Conservation (phyloP, 2,329 filamentous ascomycete genomes). For the Aspergillus fijiensis region DNA sequence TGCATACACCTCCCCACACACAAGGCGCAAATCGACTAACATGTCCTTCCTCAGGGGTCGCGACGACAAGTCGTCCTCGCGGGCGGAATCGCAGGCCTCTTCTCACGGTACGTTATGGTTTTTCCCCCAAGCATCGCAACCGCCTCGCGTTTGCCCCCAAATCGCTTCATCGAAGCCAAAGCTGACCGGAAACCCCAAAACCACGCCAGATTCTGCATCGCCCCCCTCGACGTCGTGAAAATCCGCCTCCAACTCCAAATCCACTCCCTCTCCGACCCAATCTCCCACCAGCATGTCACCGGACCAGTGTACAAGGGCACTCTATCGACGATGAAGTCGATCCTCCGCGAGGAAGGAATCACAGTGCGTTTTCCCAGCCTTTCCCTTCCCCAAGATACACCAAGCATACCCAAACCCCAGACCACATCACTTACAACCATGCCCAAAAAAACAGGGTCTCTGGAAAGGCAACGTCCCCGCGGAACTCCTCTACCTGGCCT, state of each 20-base stretch:
- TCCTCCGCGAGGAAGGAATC: slow-evolving; percentile 77
- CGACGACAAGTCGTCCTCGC: slow-evolving; percentile 65
- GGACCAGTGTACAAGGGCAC: slow-evolving; percentile 68
- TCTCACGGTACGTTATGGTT: slow-evolving; percentile 67
- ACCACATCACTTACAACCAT: neutral
- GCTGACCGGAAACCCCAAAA: neutral
- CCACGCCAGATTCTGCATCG: slow-evolving; percentile 73
- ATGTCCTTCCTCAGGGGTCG: slow-evolving; percentile 53
- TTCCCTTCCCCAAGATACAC: neutral
- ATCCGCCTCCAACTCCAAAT: slow-evolving; percentile 94
- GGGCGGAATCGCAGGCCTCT: slow-evolving; percentile 73
- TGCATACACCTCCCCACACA: no score
- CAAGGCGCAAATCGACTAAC: neutral
- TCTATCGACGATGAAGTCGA: slow-evolving; percentile 70
- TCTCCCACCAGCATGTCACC: slow-evolving; percentile 53
- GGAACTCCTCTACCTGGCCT: slow-evolving; percentile 89
- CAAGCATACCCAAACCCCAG: neutral
- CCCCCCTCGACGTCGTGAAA: slow-evolving; percentile 95
- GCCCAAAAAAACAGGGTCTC: slow-evolving; percentile 53
- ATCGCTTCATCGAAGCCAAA: neutral
- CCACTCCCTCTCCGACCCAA: slow-evolving; percentile 75
- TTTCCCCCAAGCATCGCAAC: neutral
- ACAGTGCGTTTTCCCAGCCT: slow-evolving; percentile 47
- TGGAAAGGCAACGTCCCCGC: slow-evolving; percentile 99
- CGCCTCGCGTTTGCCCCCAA: neutral